phyloP scores from a whole-genome alignment of 2,329 filamentous ascomycete genomes.

The Hypoxylon sp. region DNA sequence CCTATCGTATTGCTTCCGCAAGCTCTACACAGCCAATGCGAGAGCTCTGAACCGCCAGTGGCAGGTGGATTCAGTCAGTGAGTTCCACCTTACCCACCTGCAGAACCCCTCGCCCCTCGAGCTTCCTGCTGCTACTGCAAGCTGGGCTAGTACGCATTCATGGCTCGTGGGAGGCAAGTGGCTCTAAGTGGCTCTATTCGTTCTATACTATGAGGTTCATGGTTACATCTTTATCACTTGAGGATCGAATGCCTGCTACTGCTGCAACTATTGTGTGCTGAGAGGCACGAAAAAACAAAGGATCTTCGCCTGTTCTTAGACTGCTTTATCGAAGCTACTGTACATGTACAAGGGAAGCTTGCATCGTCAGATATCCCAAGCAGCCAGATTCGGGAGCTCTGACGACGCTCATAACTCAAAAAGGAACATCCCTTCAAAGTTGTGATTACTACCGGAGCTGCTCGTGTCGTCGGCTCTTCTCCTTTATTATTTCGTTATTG shows the following conservation, averaged over 20 bases:
- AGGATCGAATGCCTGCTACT: slow-evolving; percentile 27
- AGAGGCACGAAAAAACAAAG: slow-evolving; percentile 27
- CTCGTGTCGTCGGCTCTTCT: slow-evolving; percentile 33
- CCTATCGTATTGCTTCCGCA: slow-evolving; percentile 40
- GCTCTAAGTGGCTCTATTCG: slow-evolving; percentile 26
- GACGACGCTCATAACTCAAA: slow-evolving; percentile 38
- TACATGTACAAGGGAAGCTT: slow-evolving; percentile 37
- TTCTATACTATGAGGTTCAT: slow-evolving; percentile 29
- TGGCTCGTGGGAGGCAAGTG: slow-evolving; percentile 38
- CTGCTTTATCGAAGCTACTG: slow-evolving; percentile 30
- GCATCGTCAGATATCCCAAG: slow-evolving; percentile 39
- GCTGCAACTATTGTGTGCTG: slow-evolving; percentile 35
- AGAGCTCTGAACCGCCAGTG: slow-evolving; percentile 35
- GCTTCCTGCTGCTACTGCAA: slow-evolving; percentile 40
- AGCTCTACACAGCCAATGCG: slow-evolving; percentile 40
- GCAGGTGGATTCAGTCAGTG: slow-evolving; percentile 31
- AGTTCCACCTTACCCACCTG: slow-evolving; percentile 48
- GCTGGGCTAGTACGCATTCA: slow-evolving; percentile 26
- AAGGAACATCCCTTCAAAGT: slow-evolving; percentile 19
- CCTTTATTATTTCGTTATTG: slow-evolving; percentile 29
- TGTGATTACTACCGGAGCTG: slow-evolving; percentile 28
- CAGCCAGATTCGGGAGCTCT: slow-evolving; percentile 36
- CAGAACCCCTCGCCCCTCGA: slow-evolving; percentile 45
- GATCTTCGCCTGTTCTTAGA: slow-evolving; percentile 18
- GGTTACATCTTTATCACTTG: slow-evolving; percentile 35